Percentiles rank a stretch among this genome's conserved stretches.
Evolutionary conservation across 148 eudicot genomes (phyloP).

Genomic region (Rhododendron henanense): DNA sequence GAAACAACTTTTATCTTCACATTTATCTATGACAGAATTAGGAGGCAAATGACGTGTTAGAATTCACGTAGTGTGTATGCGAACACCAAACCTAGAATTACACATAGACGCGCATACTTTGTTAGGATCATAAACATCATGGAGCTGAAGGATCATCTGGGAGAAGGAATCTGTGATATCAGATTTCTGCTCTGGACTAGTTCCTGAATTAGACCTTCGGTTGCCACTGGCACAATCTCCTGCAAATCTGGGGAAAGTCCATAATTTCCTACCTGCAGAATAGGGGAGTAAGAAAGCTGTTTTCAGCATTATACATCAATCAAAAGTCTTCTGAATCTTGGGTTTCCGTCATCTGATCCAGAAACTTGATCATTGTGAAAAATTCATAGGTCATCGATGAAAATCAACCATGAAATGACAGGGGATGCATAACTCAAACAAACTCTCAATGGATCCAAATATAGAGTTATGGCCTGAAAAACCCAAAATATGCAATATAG

Average conservation of each 20-base stretch:
- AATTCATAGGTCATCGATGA: neutral
- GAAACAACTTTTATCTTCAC: conserved; percentile 83
- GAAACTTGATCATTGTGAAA: neutral
- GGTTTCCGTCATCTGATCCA: neutral
- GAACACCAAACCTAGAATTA: neutral
- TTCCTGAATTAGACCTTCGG: conserved; percentile 47
- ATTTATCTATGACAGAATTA: conserved; percentile 47
- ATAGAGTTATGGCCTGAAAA: neutral
- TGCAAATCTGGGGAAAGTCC: conserved; percentile 91
- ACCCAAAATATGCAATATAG: neutral
- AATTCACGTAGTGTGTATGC: neutral
- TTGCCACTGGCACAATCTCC: conserved; percentile 91
- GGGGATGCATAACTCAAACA: neutral
- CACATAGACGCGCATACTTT: conserved; percentile 39
- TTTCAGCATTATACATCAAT: neutral
- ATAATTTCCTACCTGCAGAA: conserved; percentile 62
- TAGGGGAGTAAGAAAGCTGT: neutral
- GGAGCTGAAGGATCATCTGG: conserved; percentile 96
- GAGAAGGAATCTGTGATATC: conserved; percentile 90
- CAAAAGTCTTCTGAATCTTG: neutral
- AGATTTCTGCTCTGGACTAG: conserved; percentile 67
- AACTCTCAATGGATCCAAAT: neutral
- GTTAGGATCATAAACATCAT: conserved; percentile 90
- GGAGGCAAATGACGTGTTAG: neutral
- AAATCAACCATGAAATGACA: neutral